phyloP scores from a whole-genome alignment of 345 rosid species.

The Tarenaya hassleriana region DNA sequence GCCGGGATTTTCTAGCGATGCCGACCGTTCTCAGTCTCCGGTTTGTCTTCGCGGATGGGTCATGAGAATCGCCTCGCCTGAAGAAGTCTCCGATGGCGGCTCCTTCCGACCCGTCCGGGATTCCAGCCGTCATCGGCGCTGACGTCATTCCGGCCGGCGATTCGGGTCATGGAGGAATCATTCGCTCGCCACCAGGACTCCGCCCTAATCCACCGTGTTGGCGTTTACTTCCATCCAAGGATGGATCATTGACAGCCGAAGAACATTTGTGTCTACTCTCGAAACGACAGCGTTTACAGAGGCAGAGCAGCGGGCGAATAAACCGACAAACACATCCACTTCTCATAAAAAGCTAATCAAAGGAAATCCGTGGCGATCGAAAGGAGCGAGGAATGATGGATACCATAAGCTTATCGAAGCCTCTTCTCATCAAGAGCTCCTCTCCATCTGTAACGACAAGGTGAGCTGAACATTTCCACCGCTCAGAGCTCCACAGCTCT shows the following conservation, averaged over 20 bases:
- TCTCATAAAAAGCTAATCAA: not conserved
- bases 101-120: conserved; percentile 18
- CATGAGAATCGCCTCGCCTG: conserved; percentile 66
- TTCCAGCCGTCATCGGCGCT: conserved; percentile 35
- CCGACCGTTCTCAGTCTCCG: conserved; percentile 14
- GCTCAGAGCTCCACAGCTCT: no score
- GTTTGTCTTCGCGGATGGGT: conserved; percentile 52
- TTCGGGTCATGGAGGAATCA: conserved; percentile 73
- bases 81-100: conserved; percentile 35
- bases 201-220: conserved; percentile 64
- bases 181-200: conserved; percentile 50
- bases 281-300: not conserved
- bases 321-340: not conserved
- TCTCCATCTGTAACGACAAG: conserved; percentile 16
- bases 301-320: no score
- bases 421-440: conserved; percentile 9
- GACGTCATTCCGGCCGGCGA: conserved; percentile 70
- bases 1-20: conserved; percentile 9
- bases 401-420: conserved; percentile 9
- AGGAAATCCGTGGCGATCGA: conserved; percentile 2
- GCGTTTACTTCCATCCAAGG: no score
- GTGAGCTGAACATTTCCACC: no score
- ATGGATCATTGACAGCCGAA: no score
- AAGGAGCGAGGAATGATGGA: conserved; percentile 11
- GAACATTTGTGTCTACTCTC: no score